Evolutionary conservation across 768 basidiomycete genomes (phyloP), one percentile per base, ranked within the genome.

Genomic region (Boletus subparvulus): DNA sequence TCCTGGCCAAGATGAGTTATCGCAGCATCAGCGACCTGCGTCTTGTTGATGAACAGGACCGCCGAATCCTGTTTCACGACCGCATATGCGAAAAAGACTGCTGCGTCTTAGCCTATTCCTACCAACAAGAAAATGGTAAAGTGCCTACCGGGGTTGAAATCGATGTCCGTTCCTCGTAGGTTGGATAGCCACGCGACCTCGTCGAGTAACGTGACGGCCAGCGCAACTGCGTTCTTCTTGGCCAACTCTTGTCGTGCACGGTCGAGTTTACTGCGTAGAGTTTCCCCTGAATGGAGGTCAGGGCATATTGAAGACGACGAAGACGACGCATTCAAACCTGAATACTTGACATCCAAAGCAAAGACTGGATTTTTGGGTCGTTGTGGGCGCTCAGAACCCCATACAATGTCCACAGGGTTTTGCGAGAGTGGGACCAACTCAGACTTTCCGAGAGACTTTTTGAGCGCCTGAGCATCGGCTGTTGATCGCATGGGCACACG

Each of bases 101-200:
- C 16, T 40, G 11, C 7, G 9, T 5, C 17, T 58, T 44, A 59
- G 59, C 2, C 7, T 8, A 14, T 21, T 24, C n/a, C 21, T 45
- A 36, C 37, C 3, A 4, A 33, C 3, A 28, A 32, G 6, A 30
- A 41, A n/a, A 36, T 6, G 2, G 17, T 10, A 11, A 44, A 33
- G 37, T 35, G 37, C 62, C 33, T 59, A 79, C 85, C 84, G 4
- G 87, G 87, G 58, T 97, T 98, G 74, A 82, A 98, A 35, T 86
- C 86, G 65, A 98, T 95, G 68, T 98, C 96, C 3, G 86, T 83
- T 1, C 94, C 95, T 59, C 96, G 86, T 33, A 99, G 77, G 71
- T 98, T 95, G 75, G 93, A 91, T 39, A 94, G 68, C 94, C 94
- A 98, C 0, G 93, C 94, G 48, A 96, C 85, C 69, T 98, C 96